Evolutionary conservation across 2,329 filamentous ascomycete genomes (phyloP).

Genomic region (Monilinia aucupariae): DNA sequence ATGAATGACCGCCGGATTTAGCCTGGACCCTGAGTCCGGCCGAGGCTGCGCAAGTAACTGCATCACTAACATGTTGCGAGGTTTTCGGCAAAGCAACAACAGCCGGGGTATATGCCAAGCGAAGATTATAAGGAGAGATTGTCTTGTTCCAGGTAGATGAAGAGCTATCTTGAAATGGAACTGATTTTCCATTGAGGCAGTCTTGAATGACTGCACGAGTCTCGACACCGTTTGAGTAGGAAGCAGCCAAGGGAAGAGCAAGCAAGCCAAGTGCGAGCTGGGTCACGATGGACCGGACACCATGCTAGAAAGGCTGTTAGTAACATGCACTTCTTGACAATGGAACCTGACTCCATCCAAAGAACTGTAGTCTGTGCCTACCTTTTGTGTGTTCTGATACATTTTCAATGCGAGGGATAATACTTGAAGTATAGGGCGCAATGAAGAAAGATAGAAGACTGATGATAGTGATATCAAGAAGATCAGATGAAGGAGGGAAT

Average conservation of each 20-base stretch:
- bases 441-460: no score
- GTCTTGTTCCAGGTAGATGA: slow-evolving; percentile 21
- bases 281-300: not conserved
- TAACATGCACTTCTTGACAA: not conserved
- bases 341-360: not conserved
- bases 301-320: slow-evolving; percentile 5
- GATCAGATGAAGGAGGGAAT: no score
- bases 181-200: slow-evolving; percentile 23
- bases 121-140: slow-evolving; percentile 27
- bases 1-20: slow-evolving; percentile 51
- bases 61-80: slow-evolving; percentile 38
- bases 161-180: slow-evolving; percentile 18
- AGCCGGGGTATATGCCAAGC: slow-evolving; percentile 23
- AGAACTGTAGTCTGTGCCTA: not conserved
- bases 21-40: slow-evolving; percentile 45
- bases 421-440: no score
- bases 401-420: no score
- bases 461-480: no score
- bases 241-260: not conserved
- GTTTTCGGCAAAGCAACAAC: slow-evolving; percentile 29
- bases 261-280: slow-evolving; percentile 2
- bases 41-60: slow-evolving; percentile 43
- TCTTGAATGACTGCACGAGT: slow-evolving; percentile 12
- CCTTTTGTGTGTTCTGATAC: not conserved
- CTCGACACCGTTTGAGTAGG: not conserved